Conservation (phyloP, 2,329 filamentous ascomycete species). For the Beauveria medogensis region DNA sequence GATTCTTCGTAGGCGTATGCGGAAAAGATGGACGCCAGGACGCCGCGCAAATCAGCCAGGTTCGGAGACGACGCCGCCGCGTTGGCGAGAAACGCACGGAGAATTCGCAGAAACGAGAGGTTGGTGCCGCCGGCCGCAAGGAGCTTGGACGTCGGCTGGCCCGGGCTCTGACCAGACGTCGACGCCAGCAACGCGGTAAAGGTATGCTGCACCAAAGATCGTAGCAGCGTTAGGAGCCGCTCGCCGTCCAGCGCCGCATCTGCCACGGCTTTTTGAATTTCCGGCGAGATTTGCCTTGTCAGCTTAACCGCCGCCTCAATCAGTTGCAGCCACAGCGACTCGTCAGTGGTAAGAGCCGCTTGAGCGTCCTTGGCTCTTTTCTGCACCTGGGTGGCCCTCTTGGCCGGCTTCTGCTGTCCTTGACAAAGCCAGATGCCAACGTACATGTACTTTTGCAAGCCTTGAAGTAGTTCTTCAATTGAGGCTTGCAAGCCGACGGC, state of each 20-base stretch:
- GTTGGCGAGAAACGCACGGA: conserved; percentile 79
- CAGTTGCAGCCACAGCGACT: conserved; percentile 51
- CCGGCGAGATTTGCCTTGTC: conserved; percentile 54
- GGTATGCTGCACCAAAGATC: conserved; percentile 76
- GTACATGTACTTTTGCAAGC: conserved; percentile 80
- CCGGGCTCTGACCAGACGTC: conserved; percentile 47
- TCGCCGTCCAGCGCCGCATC: conserved; percentile 41
- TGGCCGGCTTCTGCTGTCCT: conserved; percentile 62
- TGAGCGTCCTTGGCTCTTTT: conserved; percentile 41
- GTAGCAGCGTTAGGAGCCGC: conserved; percentile 59
- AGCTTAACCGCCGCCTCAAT: conserved; percentile 55
- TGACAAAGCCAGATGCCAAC: conserved; percentile 96
- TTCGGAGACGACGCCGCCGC: conserved; percentile 77
- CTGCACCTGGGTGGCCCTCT: conserved; percentile 36
- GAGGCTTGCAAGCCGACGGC: conserved; percentile 48
- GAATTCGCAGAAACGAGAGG: conserved; percentile 76
- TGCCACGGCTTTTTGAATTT: conserved; percentile 33
- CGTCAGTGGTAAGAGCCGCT: conserved; percentile 42
- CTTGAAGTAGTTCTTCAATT: conserved; percentile 64
- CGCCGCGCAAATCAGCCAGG: conserved; percentile 74
- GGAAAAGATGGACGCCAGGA: conserved; percentile 83
- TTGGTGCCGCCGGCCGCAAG: conserved; percentile 41
- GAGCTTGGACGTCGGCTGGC: conserved; percentile 26
- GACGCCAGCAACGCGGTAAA: conserved; percentile 80
- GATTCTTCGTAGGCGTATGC: conserved; percentile 94